A percentile compares a stretch with the other conserved stretches of the same genome.
Evolutionary conservation across 2,329 filamentous ascomycete species (phyloP).

Genomic region (Diplocarpon mali): DNA sequence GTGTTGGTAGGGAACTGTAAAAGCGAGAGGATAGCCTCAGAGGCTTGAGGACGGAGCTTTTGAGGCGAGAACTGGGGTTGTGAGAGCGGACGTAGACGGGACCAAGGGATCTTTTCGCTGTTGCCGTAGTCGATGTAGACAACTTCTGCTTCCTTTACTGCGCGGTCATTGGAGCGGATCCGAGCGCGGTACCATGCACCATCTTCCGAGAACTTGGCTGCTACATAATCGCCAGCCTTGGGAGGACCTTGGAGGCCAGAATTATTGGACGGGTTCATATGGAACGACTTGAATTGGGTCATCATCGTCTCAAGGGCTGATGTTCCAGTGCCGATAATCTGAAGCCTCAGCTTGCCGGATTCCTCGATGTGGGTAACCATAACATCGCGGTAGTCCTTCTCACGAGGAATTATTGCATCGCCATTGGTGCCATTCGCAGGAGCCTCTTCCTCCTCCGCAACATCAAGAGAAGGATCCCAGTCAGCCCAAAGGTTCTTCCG

Average conservation of each 20-base stretch:
- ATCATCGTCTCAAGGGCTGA: conserved; percentile 77
- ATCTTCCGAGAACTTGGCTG: conserved; percentile 82
- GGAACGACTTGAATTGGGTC: conserved; percentile 84
- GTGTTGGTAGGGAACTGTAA: conserved; percentile 73
- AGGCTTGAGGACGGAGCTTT: conserved; percentile 77
- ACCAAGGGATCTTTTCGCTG: conserved; percentile 79
- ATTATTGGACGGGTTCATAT: conserved; percentile 72
- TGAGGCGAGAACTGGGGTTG: conserved; percentile 68
- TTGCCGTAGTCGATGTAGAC: conserved; percentile 97
- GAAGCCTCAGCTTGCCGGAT: conserved; percentile 76
- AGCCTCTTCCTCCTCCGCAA: conserved; percentile 43
- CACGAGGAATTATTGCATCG: conserved; percentile 45
- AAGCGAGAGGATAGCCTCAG: conserved; percentile 79
- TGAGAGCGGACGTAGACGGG: conserved; percentile 67
- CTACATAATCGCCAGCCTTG: conserved; percentile 84
- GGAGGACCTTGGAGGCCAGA: conserved; percentile 62
- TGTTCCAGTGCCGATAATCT: conserved; percentile 80
- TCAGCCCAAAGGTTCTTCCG: conserved; percentile 86
- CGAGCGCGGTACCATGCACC: conserved; percentile 90
- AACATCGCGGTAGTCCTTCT: conserved; percentile 88
- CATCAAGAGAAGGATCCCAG: conserved; percentile 85
- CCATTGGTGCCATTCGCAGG: conserved; percentile 41
- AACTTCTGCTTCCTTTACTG: conserved; percentile 79
- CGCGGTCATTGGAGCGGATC: conserved; percentile 84
- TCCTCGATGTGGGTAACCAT: conserved; percentile 83